A percentile compares a stretch with the other conserved stretches of the same genome.
Evolutionary conservation across 805 yeast species (phyloP).

Genomic region (Teunomyces kruisii): DNA sequence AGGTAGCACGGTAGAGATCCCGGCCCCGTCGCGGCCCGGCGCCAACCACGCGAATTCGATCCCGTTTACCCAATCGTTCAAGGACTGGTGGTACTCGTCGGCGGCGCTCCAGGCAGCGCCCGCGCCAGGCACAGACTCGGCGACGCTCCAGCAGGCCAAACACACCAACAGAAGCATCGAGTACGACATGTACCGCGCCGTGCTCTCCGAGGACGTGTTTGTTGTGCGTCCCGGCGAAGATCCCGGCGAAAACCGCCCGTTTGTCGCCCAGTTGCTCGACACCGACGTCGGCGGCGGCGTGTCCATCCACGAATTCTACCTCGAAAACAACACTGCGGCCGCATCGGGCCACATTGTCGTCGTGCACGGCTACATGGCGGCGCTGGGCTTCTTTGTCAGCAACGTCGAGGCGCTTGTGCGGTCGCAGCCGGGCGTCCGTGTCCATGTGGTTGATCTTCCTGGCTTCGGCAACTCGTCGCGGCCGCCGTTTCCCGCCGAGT

Average conservation of each 20-base stretch:
- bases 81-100: slow-evolving; percentile 40
- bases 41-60: slow-evolving; percentile 20
- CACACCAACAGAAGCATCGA: slow-evolving; percentile 28
- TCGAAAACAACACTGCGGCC: slow-evolving; percentile 20
- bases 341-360: slow-evolving; percentile 26
- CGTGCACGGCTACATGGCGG: slow-evolving; percentile 47
- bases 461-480: slow-evolving; percentile 46
- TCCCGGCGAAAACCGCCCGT: neutral
- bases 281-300: slow-evolving; percentile 25
- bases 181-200: slow-evolving; percentile 32
- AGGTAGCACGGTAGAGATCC: no score
- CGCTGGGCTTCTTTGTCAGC: slow-evolving; percentile 41
- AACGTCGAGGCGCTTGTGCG: slow-evolving; percentile 33
- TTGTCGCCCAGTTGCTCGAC: slow-evolving; percentile 27
- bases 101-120: slow-evolving; percentile 18
- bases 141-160: slow-evolving; percentile 16
- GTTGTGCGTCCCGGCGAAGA: slow-evolving; percentile 5
- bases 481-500: slow-evolving; percentile 34
- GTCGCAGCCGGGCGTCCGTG: slow-evolving; percentile 29
- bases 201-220: slow-evolving; percentile 30
- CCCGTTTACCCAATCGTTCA: slow-evolving; percentile 23
- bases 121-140: slow-evolving; percentile 8
- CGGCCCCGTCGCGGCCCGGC: no score
- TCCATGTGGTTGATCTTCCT: slow-evolving; percentile 42
- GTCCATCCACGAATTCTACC: slow-evolving; percentile 37